Conservation (phyloP, 2,329 filamentous ascomycete species). For the Aspergillus fumigatus region DNA sequence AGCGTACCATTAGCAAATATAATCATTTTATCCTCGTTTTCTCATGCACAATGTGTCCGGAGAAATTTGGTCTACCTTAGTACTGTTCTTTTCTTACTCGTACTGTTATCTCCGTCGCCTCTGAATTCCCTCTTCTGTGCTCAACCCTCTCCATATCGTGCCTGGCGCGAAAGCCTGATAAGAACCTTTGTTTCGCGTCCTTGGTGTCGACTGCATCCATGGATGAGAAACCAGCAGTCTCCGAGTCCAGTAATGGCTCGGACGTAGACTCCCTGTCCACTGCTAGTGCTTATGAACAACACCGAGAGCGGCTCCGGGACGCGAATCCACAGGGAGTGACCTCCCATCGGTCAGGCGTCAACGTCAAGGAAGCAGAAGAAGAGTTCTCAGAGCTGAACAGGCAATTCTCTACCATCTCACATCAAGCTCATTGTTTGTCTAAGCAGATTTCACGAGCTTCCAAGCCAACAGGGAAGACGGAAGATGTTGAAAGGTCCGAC, state of each 20-base stretch:
- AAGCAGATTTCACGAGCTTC: conserved; percentile 28
- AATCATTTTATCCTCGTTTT: not conserved
- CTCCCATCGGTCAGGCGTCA: conserved; percentile 35
- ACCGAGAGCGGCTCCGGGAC: conserved; percentile 27
- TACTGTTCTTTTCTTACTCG: not conserved
- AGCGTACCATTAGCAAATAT: not conserved
- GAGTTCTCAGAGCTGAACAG: conserved; percentile 39
- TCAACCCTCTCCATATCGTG: not conserved
- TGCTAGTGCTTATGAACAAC: conserved; percentile 23
- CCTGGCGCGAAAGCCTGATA: too few relatives aligned
- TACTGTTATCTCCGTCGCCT: not conserved
- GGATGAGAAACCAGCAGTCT: conserved; percentile 17
- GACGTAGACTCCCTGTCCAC: conserved; percentile 24
- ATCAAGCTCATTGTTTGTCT: conserved; percentile 33
- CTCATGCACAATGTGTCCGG: not conserved
- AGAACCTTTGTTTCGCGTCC: too few relatives aligned
- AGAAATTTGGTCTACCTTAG: not conserved
- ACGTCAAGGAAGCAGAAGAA: conserved; percentile 45
- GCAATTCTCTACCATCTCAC: conserved; percentile 36
- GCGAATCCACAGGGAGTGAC: conserved; percentile 30
- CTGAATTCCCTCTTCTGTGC: not conserved
- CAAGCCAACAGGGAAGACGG: conserved; percentile 15
- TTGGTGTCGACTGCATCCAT: conserved; percentile 1
- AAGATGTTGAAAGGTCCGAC: conserved; percentile 58
- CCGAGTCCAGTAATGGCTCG: conserved; percentile 19